These are phyloP conservation scores for Botrytis cinerea DNA, from an alignment of 2,329 filamentous ascomycete species.

Conservation along the genomic window DNA sequence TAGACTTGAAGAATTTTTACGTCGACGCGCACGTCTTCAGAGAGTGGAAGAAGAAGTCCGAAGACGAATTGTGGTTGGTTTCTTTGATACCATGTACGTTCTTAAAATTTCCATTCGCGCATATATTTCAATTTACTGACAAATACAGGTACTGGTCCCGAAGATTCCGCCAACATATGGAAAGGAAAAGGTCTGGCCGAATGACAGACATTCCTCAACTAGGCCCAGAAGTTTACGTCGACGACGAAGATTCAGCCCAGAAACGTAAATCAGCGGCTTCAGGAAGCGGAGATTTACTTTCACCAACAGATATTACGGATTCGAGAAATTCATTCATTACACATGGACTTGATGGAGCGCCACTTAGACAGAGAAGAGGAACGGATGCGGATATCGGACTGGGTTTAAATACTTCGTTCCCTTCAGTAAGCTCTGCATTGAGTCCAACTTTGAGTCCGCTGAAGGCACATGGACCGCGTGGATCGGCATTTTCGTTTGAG, in stretches of 20 bases:
- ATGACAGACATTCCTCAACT: constrained; percentile 79
- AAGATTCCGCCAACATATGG: constrained; percentile 74
- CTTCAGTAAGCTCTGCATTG: constrained; percentile 30
- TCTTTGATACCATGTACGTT: constrained; percentile 84
- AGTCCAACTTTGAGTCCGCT: constrained; percentile 33
- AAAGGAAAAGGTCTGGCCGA: constrained; percentile 70
- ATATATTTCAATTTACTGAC: constrained; percentile 31
- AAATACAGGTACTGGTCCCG: constrained; percentile 72
- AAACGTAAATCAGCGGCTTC: constrained; percentile 29
- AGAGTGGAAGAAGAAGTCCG: constrained; percentile 94
- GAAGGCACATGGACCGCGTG: constrained; percentile 42
- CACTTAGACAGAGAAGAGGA: constrained; percentile 32
- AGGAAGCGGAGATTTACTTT: constrained; percentile 31
- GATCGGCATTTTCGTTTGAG: constrained; percentile 40
- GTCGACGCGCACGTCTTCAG: constrained; percentile 85
- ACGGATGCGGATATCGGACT: constrained; percentile 26
- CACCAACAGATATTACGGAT: constrained; percentile 34
- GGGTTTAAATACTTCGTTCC: constrained; percentile 13
- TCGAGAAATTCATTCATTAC: constrained; percentile 38
- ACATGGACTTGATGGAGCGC: constrained; percentile 37
- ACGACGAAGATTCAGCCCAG: constrained; percentile 62
- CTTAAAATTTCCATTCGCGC: neutral
- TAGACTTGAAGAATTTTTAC: constrained; percentile 89
- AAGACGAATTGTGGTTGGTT: constrained; percentile 85
- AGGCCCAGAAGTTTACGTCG: constrained; percentile 85